Base-by-base conservation (phyloP, 192 early-diverging fungal species). In the Gryganskiella cystojenkinii region DNA sequence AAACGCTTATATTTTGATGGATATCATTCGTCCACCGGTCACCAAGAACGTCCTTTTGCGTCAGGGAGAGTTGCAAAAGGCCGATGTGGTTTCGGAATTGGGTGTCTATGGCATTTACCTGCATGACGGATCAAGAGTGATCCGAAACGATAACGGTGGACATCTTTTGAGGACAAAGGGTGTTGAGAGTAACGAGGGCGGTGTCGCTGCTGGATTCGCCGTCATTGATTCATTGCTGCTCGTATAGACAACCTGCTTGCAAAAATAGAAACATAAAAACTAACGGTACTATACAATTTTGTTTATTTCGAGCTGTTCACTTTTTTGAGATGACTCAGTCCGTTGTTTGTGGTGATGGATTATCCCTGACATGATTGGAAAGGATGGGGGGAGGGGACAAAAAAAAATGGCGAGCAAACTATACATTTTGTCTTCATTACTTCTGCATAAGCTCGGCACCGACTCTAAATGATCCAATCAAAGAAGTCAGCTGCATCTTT, bases 1-100 rank as follows among this genome's bases (percentile, higher is more conserved):
- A 14, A 90, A 88, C 67, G 95, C 92, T 0, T 97, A 93, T 63
- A 99, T 99, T 61, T 79, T 99, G 14, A 99, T 99, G 98, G 96
- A 98, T 56, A 81, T 98, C 11, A 99, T 99, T 61, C 79, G 87
- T 8, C 90, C 93, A 17, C 94, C 95, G 2, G 81, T 83, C 6
- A 81, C 93, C 35, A 83, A 85, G 25, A 95, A 90, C 61, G 64
- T 92, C 9, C 88, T 98, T 70, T 63, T 98, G 31, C 87, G 94
- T 24, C 78, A 94, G 57, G 96, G 96, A 11, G 69, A 89, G 69
- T 56, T 93, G 20, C 82, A 92, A 44, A 62, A 87, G 11, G 87
- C 87, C 3, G 89, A 93, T 37, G 94, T 96, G 2, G 89, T 97
- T 9, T 96, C 95, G 56, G 98, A 99, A 79, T 80, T 99, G 27